Evolutionary conservation across 768 basidiomycete species (phyloP), one percentile per base, ranked within the genome.

Genomic region (Solioccasus polychromus): DNA sequence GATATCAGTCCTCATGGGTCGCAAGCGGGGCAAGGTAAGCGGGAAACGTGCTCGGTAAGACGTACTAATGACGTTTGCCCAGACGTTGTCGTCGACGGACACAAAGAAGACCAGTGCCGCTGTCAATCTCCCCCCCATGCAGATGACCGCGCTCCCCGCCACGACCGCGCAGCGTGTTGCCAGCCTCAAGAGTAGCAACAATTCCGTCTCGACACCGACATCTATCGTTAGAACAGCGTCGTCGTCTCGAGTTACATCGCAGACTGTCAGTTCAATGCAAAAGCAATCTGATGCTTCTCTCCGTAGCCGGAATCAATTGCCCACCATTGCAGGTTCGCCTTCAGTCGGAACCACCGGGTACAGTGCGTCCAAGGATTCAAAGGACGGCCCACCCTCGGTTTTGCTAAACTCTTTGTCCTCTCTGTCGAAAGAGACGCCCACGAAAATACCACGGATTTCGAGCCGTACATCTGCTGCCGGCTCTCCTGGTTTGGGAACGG

Each of bases 271-370:
- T 60, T 90, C 89, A 2, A 78, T 91, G 82, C 87, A 88, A 62
- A 91, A 91, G 61, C 85, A 85, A 47, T 89, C 90, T 11, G 90
- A 92, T 61, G 71, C 81, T 6, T 91, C 90, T 24, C 76, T 91
- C 42, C 84, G 90, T 18, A 78, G 69, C 41, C 82, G 88, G 49
- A 79, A 81, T 59, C 80, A 84, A 54, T 70, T 95, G 9, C 92
- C 92, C 8, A 93, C 93, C 10, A 95, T 95, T 45, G 91, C 92
- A 24, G 93, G 93, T 25, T 94, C 92, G 3, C 93, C 93, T 4
- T 94, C 92, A 11, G 87, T 92, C 38, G 86, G 83, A 38, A 80
- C 79, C 24, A 74, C 71, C 12, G 77, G 74, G 34, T 74, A 73
- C 36, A 75, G 75, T 51, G 71, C 64, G 23, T 57, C 69, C 25